Base-by-base conservation (phyloP, 345 rosid genomes). In the Theobroma cacao region DNA sequence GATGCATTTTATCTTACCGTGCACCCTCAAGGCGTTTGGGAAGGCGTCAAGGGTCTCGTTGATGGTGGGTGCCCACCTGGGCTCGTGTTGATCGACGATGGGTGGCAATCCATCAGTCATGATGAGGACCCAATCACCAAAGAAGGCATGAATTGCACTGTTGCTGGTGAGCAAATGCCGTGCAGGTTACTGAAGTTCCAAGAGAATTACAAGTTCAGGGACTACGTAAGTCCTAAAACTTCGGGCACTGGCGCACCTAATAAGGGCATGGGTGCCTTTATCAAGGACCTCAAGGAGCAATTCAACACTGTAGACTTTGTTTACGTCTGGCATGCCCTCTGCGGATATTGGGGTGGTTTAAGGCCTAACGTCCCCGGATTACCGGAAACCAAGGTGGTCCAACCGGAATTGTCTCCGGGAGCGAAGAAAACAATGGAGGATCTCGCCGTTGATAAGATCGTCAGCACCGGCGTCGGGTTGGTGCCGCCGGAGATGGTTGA, bases 51-150 rank as follows among this genome's bases (percentile, higher is more conserved):
- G 61, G 86, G 89, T 4, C 87, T 96, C 5, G 97, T 87, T 17
- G 93, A 90, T 1, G 98, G 97, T 3, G 98, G 99, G 26, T 91
- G 97, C 80, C 99, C 99, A 5, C 99, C 99, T 14, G 98, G 98
- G 1, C 82, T 92, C 11, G 95, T 96, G n/a, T 77, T 96, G 38
- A 94, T 96, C 66, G 99, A 96, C 52, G 99, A 96, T 53, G 99
- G 98, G 20, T 96, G 99, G 99, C 97, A 96, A 69, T 94, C 99
- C 1, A 94, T 96, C 38, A 74, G 90, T 33, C 98, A 87, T 53
- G 99, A 96, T 59, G 79, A 79, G 72, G 97, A 96, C 53, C 93
- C 90, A 2, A 84, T 90, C 81, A 85, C 80, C 4, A 88, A 86
- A 73, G 99, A 96, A 75, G 98, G 99, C 41, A 84, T 96, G 85